These are phyloP conservation scores for Acacia pycnantha DNA, from an alignment of 331 rosid genomes.

Conservation along the genomic window DNA sequence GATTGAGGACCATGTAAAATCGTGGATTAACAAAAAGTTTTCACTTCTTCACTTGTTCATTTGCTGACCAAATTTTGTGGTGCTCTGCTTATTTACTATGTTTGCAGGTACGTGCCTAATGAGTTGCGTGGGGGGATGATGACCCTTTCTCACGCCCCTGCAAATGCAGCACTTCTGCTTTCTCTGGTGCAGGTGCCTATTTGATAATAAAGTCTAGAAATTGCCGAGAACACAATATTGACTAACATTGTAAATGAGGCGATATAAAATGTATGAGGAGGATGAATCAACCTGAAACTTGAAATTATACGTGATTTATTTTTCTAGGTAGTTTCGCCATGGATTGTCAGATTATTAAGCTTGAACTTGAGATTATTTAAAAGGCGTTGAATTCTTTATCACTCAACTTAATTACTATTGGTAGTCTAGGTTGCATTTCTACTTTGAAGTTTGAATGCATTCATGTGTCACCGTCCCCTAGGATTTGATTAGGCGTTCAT, in stretches of 20 bases:
- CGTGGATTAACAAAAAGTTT: background rate
- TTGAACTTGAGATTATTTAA: background rate
- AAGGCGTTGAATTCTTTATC: background rate
- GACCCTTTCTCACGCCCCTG: slow-evolving; percentile 75
- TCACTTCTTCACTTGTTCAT: background rate
- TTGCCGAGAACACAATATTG: background rate
- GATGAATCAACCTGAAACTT: background rate
- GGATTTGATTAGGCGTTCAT: slow-evolving; percentile 9
- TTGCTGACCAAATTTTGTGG: background rate
- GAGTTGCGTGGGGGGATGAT: slow-evolving; percentile 97
- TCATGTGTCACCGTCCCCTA: background rate
- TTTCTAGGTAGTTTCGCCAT: background rate
- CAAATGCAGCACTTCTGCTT: slow-evolving; percentile 74
- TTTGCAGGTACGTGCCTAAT: slow-evolving; percentile 85
- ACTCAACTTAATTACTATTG: background rate
- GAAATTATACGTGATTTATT: no score
- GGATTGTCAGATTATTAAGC: no score
- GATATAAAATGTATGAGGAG: background rate
- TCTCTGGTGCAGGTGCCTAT: slow-evolving; percentile 69
- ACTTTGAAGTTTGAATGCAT: slow-evolving; percentile 25
- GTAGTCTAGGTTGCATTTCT: slow-evolving; percentile 5
- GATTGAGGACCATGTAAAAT: slow-evolving; percentile 84
- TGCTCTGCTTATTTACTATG: slow-evolving; percentile 7
- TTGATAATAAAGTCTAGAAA: background rate
- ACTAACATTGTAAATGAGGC: background rate